Percentiles rank a stretch among this genome's conserved stretches.
phyloP scores from a whole-genome alignment of 1,284 basidiomycete genomes.

The Ceratobasidium sp. region DNA sequence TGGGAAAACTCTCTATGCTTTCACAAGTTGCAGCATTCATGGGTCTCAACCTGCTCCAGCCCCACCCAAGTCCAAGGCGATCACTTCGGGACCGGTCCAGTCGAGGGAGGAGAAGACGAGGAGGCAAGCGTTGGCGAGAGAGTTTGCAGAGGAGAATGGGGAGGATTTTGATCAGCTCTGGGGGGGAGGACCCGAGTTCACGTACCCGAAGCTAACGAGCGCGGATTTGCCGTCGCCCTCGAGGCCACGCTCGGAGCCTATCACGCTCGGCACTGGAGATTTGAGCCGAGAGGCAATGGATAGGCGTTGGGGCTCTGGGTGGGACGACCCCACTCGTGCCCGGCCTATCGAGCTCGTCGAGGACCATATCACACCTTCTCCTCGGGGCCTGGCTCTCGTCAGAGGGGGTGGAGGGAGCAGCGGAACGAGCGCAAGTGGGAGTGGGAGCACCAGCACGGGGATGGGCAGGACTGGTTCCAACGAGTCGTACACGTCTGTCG shows the following conservation, averaged over 20 bases:
- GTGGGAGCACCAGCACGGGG: conserved; percentile 1
- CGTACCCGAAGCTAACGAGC: not conserved
- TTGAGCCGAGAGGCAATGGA: conserved; percentile 28
- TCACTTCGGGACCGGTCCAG: not conserved
- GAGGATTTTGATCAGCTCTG: no score
- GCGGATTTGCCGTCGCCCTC: not conserved
- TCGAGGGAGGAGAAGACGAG: not conserved
- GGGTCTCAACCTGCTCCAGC: not conserved
- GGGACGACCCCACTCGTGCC: conserved; percentile 12
- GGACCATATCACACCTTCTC: not conserved
- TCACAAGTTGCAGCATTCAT: not conserved
- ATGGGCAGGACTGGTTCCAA: conserved; percentile 31
- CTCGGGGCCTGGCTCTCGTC: not conserved
- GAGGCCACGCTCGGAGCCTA: not conserved
- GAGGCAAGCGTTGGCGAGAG: not conserved
- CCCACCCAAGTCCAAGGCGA: not conserved
- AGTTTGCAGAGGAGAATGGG: conserved; percentile 14
- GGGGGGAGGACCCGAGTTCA: no score
- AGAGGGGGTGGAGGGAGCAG: not conserved
- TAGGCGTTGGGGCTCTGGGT: conserved; percentile 18
- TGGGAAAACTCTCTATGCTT: not conserved
- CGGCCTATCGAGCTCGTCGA: conserved; percentile 10
- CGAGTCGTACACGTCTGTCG: conserved; percentile 26
- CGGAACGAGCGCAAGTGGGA: conserved; percentile 9
- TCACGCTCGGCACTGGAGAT: conserved; percentile 4